A percentile compares a stretch with the other conserved stretches of the same genome.
Conservation (phyloP, 1,284 basidiomycete species). For the Heimioporus punctisporus region DNA sequence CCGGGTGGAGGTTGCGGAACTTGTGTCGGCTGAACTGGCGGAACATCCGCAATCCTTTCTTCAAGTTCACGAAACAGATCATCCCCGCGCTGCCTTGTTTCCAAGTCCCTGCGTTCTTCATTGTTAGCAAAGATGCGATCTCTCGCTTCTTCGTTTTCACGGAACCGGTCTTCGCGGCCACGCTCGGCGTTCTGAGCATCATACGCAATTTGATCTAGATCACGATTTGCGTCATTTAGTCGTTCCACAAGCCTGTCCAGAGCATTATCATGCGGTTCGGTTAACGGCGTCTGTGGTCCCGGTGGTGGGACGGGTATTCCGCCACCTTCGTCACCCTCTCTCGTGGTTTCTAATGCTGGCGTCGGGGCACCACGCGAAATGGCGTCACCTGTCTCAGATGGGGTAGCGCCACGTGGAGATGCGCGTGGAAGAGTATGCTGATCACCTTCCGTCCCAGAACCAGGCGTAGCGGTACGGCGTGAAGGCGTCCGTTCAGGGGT, state of each 20-base stretch:
- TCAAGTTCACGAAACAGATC: constrained; percentile 51
- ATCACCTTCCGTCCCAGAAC: constrained; percentile 3
- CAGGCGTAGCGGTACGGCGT: constrained; percentile 13
- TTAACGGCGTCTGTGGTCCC: no score
- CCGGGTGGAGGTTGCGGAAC: constrained; percentile 18
- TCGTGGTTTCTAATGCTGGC: no score
- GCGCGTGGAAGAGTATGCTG: constrained; percentile 6
- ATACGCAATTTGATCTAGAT: constrained; percentile 46
- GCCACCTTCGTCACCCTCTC: no score
- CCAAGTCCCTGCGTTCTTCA: constrained; percentile 56
- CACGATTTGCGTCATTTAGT: constrained; percentile 54
- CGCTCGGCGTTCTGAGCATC: constrained; percentile 60
- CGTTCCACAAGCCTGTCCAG: constrained; percentile 46
- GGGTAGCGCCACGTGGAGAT: constrained; percentile 13
- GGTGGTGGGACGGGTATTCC: no score
- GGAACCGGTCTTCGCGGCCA: constrained; percentile 61
- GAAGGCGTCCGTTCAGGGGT: constrained; percentile 10
- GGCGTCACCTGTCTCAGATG: background rate
- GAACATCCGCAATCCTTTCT: constrained; percentile 32
- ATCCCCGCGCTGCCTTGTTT: constrained; percentile 52
- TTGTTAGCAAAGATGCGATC: constrained; percentile 60
- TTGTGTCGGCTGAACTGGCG: constrained; percentile 23
- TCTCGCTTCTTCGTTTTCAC: constrained; percentile 63
- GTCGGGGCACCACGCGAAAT: background rate
- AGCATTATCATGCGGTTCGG: no score